A percentile compares a stretch with the other conserved stretches of the same genome.
Conservation (phyloP, 2,329 filamentous ascomycete genomes). For the Atkinsonella hypoxylon region DNA sequence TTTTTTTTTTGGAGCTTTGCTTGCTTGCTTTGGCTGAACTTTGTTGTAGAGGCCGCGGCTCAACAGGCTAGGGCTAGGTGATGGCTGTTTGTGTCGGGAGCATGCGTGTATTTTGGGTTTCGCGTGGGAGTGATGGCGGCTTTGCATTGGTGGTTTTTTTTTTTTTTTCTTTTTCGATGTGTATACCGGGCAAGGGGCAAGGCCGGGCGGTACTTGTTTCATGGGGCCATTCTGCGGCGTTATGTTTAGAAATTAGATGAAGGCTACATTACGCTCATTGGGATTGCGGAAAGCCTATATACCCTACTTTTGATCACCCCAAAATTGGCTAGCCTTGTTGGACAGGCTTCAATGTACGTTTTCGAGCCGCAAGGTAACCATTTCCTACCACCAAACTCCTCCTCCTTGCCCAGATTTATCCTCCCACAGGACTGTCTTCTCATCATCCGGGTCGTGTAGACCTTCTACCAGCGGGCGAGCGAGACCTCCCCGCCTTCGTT, state of each 20-base stretch:
- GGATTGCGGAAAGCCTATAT: background rate
- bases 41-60: constrained; percentile 38
- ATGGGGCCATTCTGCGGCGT: background rate
- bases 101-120: too few relatives aligned
- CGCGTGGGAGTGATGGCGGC: background rate
- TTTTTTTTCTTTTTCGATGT: background rate
- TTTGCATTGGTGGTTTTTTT: too few relatives aligned
- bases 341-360: background rate
- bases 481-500: constrained; percentile 44
- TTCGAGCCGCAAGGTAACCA: constrained; percentile 2
- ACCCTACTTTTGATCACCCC: background rate
- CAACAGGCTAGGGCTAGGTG: constrained; percentile 46
- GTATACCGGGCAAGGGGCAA: background rate
- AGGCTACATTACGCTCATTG: background rate
- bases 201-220: background rate
- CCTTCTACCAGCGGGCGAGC: constrained; percentile 32
- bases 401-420: constrained; percentile 26
- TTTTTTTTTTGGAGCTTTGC: too few relatives aligned
- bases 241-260: constrained; percentile 1
- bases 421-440: constrained; percentile 23
- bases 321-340: background rate
- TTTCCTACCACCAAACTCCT: constrained; percentile 25
- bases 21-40: background rate
- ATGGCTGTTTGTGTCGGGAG: too few relatives aligned
- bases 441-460: constrained; percentile 19